Base-by-base conservation (phyloP, 768 basidiomycete genomes). In the Kondoa subrosea region DNA sequence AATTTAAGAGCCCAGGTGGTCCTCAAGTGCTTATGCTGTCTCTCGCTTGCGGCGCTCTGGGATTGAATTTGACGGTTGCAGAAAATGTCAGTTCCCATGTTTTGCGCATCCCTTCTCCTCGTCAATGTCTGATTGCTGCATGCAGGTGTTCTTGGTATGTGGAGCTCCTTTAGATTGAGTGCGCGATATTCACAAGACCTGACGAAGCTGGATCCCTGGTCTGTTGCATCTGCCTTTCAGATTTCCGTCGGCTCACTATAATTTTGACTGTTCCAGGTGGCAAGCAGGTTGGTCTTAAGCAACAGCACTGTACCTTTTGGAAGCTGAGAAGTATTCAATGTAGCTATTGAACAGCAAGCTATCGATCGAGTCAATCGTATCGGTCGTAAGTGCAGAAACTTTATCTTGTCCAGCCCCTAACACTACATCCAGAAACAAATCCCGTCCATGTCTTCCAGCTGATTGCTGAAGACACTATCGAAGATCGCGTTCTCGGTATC, bases 71-170 rank as follows among this genome's bases (percentile, higher is more conserved):
- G 67, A 73, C 73, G 2, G 66, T 57, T 12, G 69, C 66, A 25
- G 34, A 67, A 21, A 32, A 65, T 26, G n/a, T n/a, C 15, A 15
- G 56, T 25, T 56, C 16, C 25, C 25, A 56, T 56, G 56, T 56
- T 56, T 56, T 56, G 56, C 56, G 25, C 56, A 1, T 57, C 69
- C 57, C 70, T 71, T 17, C 68, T 67, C 25, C 70, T 72, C 50
- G n/a, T n/a, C n/a, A n/a, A n/a, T n/a, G 74, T 75, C 63, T 72
- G 73, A 40, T 60, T 75, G 26, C 71, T 75, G 71, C 72, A 73
- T 31, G 72, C 72, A 50, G 12, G 21, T 21, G 40, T 50, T 50
- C 56, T 74, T n/a, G 31, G 71, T 65, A 25, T 25, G 56, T 56
- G 56, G 16, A 56, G 56, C 15, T 15, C 56, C 25, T 4, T 4